A percentile compares a stretch with the other conserved stretches of the same genome.
Conservation (phyloP, 2,329 filamentous ascomycete species). For the Myriosclerotinia curreyana region DNA sequence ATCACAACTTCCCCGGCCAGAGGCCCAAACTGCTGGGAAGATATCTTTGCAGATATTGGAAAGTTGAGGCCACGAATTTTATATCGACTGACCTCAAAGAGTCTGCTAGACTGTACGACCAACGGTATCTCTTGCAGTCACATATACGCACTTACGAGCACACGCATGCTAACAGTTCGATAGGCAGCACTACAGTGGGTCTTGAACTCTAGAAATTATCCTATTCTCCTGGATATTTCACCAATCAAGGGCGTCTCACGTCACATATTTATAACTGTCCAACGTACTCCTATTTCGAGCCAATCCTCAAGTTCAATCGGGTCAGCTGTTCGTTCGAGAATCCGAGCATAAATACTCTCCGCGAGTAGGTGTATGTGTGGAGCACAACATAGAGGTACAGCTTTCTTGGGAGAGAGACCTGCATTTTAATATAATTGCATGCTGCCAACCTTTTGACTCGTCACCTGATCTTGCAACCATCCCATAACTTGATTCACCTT, state of each 20-base stretch:
- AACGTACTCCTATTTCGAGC: slow-evolving; percentile 19
- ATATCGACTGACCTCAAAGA: slow-evolving; percentile 15
- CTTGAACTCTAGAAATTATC: not conserved
- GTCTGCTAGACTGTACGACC: slow-evolving; percentile 20
- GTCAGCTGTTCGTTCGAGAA: slow-evolving; percentile 20
- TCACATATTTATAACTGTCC: slow-evolving; percentile 21
- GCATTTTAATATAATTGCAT: slow-evolving; percentile 17
- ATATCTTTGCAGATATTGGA: slow-evolving; percentile 13
- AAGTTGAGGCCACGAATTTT: slow-evolving; percentile 18
- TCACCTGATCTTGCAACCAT: slow-evolving; percentile 22
- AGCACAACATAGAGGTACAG: slow-evolving; percentile 21
- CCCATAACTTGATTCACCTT: slow-evolving; percentile 6
- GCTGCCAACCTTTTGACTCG: slow-evolving; percentile 6
- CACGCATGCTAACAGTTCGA: slow-evolving; percentile 16
- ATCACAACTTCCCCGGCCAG: slow-evolving; percentile 22
- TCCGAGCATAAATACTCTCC: slow-evolving; percentile 21
- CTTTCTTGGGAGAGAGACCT: slow-evolving; percentile 21
- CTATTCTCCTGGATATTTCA: slow-evolving; percentile 10
- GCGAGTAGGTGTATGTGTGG: slow-evolving; percentile 7
- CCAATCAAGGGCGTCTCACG: slow-evolving; percentile 22
- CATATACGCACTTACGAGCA: slow-evolving; percentile 16
- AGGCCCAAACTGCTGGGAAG: slow-evolving; percentile 20
- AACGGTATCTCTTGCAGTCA: slow-evolving; percentile 21
- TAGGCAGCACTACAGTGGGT: slow-evolving; percentile 16
- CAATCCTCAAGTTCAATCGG: slow-evolving; percentile 17